These are phyloP conservation scores for Pseudozyma pruni DNA, from an alignment of 1,284 basidiomycete species.

Conservation along the genomic window DNA sequence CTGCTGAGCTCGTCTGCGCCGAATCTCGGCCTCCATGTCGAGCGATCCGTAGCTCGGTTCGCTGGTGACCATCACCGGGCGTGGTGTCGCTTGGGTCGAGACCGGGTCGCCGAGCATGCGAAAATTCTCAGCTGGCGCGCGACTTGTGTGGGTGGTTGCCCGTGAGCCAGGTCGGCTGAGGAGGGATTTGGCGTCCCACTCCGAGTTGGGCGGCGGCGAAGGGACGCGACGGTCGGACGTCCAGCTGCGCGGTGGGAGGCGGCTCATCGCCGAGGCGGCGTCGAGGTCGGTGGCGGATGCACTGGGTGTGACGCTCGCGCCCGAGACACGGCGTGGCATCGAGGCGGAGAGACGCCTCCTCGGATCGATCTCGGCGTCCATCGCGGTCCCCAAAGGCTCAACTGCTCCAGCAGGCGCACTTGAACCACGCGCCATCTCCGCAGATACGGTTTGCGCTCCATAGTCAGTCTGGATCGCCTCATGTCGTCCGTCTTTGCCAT, in stretches of 20 bases:
- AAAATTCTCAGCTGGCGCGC: slow-evolving; percentile 32
- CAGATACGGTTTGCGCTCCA: slow-evolving; percentile 1
- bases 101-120: slow-evolving; percentile 35
- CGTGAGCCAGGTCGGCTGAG: slow-evolving; percentile 36
- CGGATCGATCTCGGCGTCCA: slow-evolving; percentile 20
- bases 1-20: slow-evolving; percentile 38
- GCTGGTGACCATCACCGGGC: slow-evolving; percentile 25
- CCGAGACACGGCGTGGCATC: slow-evolving; percentile 26
- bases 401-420: slow-evolving; percentile 23
- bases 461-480: slow-evolving; percentile 37
- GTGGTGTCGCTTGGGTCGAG: slow-evolving; percentile 26
- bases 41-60: slow-evolving; percentile 46
- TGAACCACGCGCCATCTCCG: slow-evolving; percentile 22
- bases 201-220: slow-evolving; percentile 53
- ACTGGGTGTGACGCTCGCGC: slow-evolving; percentile 25
- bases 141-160: slow-evolving; percentile 18
- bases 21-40: slow-evolving; percentile 61
- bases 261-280: slow-evolving; percentile 22
- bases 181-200: slow-evolving; percentile 41
- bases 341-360: slow-evolving; percentile 26
- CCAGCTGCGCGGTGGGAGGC: slow-evolving; percentile 56
- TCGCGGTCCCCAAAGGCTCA: slow-evolving; percentile 1
- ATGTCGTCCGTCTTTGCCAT: slow-evolving; percentile 40
- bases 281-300: slow-evolving; percentile 30
- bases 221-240: slow-evolving; percentile 45